Evolutionary conservation across 2,329 filamentous ascomycete species (phyloP).

Genomic region (Alternaria consortialis): DNA sequence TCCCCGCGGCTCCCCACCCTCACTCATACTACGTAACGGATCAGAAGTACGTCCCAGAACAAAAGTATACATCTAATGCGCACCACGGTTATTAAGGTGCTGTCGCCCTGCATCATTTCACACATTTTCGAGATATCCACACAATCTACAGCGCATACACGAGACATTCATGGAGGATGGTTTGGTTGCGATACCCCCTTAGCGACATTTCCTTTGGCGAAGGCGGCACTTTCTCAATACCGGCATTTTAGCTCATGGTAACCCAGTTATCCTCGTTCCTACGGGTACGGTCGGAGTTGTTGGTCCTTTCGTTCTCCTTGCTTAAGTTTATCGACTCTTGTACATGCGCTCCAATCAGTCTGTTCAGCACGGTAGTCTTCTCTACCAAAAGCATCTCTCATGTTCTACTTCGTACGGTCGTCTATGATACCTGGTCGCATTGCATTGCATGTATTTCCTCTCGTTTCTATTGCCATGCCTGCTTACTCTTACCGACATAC

Average conservation of each 20-base stretch:
- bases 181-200: constrained; percentile 32
- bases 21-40: constrained; percentile 44
- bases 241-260: constrained; percentile 9
- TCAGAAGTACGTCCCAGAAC: constrained; percentile 33
- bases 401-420: not conserved
- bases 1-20: constrained; percentile 34
- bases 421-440: constrained; percentile 11
- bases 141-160: constrained; percentile 19
- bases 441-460: constrained; percentile 8
- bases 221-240: constrained; percentile 12
- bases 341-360: not conserved
- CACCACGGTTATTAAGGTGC: constrained; percentile 19
- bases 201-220: constrained; percentile 20
- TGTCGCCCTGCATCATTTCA: not conserved
- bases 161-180: constrained; percentile 23
- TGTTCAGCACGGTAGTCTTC: not conserved
- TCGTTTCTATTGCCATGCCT: constrained; percentile 2
- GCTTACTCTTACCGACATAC: constrained; percentile 9
- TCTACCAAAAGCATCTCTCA: constrained; percentile 8
- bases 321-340: not conserved
- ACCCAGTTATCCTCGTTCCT: not conserved
- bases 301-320: constrained; percentile 3
- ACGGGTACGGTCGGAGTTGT: constrained; percentile 2
- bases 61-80: constrained; percentile 21
- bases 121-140: constrained; percentile 5